Percentiles rank a stretch among this genome's conserved stretches.
These are phyloP conservation scores for Onygena corvina DNA, from an alignment of 2,329 filamentous ascomycete genomes.

Conservation along the genomic window DNA sequence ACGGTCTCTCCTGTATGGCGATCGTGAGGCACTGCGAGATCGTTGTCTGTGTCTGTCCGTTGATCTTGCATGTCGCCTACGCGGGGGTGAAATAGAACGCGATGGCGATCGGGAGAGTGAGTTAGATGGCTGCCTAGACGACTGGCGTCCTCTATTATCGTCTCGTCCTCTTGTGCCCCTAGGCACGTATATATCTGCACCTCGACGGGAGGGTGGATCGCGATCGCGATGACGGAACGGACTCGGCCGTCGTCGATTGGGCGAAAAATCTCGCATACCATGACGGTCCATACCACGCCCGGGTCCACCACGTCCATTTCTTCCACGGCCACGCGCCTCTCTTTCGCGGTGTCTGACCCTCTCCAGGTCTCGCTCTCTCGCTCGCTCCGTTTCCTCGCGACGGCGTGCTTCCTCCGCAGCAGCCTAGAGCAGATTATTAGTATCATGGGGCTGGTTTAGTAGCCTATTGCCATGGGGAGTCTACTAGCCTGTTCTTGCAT, in stretches of 20 bases:
- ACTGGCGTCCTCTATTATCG: slow-evolving; percentile 29
- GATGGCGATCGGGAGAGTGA: slow-evolving; percentile 24
- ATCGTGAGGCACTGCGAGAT: slow-evolving; percentile 29
- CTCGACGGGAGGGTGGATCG: slow-evolving; percentile 38
- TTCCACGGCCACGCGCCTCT: slow-evolving; percentile 28
- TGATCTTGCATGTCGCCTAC: slow-evolving; percentile 18
- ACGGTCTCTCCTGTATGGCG: slow-evolving; percentile 28
- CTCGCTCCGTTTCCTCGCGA: slow-evolving; percentile 57
- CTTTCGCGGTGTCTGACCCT: slow-evolving; percentile 49
- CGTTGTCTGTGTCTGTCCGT: slow-evolving; percentile 25
- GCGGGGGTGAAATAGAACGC: slow-evolving; percentile 15
- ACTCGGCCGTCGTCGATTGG: slow-evolving; percentile 40
- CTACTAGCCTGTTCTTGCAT: slow-evolving; percentile 81
- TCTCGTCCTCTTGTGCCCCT: slow-evolving; percentile 26
- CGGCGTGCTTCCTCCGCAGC: slow-evolving; percentile 62
- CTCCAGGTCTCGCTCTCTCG: slow-evolving; percentile 59
- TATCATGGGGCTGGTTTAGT: background rate
- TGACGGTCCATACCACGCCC: slow-evolving; percentile 39
- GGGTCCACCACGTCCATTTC: slow-evolving; percentile 27
- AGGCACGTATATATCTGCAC: slow-evolving; percentile 48
- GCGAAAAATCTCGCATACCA: slow-evolving; percentile 39
- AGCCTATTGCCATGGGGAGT: no score
- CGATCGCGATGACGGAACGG: slow-evolving; percentile 36
- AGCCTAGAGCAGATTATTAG: slow-evolving; percentile 24
- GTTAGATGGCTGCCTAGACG: slow-evolving; percentile 24